Percentiles rank a stretch among this genome's conserved stretches.
Evolutionary conservation across 352 stramenopile genomes (phyloP).

Genomic region (Phytophthora citricola): DNA sequence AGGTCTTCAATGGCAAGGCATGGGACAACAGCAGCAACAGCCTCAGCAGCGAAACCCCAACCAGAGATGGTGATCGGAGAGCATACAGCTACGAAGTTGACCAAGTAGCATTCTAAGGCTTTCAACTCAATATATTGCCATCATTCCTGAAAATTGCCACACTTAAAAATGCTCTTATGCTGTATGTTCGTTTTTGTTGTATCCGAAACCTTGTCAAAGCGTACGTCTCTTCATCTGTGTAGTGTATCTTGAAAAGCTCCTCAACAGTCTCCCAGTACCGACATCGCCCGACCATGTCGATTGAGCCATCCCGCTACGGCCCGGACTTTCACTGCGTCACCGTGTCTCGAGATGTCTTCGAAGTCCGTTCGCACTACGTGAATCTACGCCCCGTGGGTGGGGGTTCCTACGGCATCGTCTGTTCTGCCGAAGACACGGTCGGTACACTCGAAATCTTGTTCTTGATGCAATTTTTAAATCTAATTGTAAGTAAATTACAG

Average conservation of each 20-base stretch:
- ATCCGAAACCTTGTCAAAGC: not conserved
- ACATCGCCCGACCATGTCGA: conserved; percentile 47
- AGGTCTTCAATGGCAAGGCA: conserved; percentile 84
- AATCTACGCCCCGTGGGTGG: conserved; percentile 81
- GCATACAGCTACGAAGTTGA: not conserved
- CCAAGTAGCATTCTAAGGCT: not conserved
- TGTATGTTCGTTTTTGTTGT: conserved; percentile 1
- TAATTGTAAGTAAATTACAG: conserved; percentile 35
- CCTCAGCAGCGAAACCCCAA: conserved; percentile 69
- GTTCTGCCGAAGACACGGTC: conserved; percentile 91
- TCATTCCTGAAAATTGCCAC: not conserved
- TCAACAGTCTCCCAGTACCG: conserved; percentile 38
- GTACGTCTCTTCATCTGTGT: conserved; percentile 6
- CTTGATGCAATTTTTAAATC: conserved; percentile 3
- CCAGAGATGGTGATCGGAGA: conserved; percentile 50
- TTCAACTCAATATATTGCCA: conserved; percentile 18
- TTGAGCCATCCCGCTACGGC: conserved; percentile 78
- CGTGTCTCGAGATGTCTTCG: conserved; percentile 82
- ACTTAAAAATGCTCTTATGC: conserved; percentile 10
- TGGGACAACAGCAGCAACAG: conserved; percentile 67
- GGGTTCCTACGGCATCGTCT: conserved; percentile 94
- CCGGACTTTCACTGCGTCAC: conserved; percentile 86
- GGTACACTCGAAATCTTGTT: not conserved
- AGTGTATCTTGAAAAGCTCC: conserved; percentile 36
- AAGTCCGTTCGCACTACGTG: conserved; percentile 84